Evolutionary conservation across 2,329 filamentous ascomycete species (phyloP).

Genomic region (Cryoendolithus antarcticus): DNA sequence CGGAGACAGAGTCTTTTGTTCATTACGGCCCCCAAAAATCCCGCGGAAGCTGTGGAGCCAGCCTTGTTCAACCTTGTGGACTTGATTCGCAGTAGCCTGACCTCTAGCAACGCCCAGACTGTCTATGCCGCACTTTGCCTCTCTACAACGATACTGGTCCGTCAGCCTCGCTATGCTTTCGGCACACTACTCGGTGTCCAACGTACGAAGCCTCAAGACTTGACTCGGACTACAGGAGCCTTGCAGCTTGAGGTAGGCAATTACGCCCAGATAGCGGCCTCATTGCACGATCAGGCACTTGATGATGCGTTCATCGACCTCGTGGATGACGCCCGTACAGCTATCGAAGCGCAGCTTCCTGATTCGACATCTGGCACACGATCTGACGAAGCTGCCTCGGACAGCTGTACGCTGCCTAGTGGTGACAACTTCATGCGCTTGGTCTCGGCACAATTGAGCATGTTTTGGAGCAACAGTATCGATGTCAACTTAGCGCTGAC

Average conservation of each 20-base stretch:
- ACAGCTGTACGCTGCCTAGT: constrained; percentile 21
- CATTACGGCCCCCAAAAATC: constrained; percentile 63
- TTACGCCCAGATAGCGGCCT: constrained; percentile 55
- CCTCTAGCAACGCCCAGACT: constrained; percentile 76
- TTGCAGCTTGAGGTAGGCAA: constrained; percentile 64
- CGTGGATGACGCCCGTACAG: constrained; percentile 49
- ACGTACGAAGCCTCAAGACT: constrained; percentile 40
- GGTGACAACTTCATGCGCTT: constrained; percentile 46
- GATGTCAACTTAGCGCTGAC: constrained; percentile 85
- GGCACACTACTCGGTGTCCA: constrained; percentile 62
- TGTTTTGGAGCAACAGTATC: constrained; percentile 80
- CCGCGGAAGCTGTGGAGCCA: constrained; percentile 65
- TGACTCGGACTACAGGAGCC: constrained; percentile 56
- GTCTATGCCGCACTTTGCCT: constrained; percentile 81
- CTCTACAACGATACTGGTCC: constrained; percentile 70
- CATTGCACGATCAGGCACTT: constrained; percentile 56
- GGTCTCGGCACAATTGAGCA: constrained; percentile 50
- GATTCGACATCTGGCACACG: constrained; percentile 2
- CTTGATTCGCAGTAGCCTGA: constrained; percentile 71
- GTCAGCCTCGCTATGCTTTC: constrained; percentile 78
- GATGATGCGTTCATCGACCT: constrained; percentile 62
- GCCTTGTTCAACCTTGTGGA: constrained; percentile 89
- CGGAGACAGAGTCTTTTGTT: constrained; percentile 84
- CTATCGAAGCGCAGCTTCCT: constrained; percentile 20
- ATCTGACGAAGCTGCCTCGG: constrained; percentile 1